Evolutionary conservation across 2,329 filamentous ascomycete species (phyloP), one percentile per base, ranked within the genome.

Genomic region (Lecanoromycetidae sp.): DNA sequence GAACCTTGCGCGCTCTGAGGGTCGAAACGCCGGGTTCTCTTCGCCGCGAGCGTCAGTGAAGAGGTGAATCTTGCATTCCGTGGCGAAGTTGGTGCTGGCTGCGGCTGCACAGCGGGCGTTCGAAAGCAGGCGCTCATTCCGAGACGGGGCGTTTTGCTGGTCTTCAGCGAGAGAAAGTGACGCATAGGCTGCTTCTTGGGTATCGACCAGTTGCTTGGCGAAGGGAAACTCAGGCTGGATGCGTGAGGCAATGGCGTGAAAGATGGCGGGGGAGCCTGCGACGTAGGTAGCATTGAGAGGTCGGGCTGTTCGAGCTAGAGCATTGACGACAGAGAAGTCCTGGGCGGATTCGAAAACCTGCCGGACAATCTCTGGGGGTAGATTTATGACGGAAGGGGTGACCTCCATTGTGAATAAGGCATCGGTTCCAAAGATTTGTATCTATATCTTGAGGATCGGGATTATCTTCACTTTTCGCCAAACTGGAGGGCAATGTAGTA

Each of bases 301-400:
- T 42, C 53, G 49, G 49, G 51, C 40, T 36, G 54, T 55, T 42
- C 37, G 49, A 48, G 54, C 49, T 40, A 56, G 54, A 32, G 53
- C 51, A 47, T 48, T 41, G 38, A 55, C 49, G 33, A 47, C 37
- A 15, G 49, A 55, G 27, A 55, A 54, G 45, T 54, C 45, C 41
- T 39, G 35, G n/a, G 51, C 38, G 44, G 27, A 52, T 41, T 55
- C 30, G 38, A 56, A 54, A 19, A 56, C 41, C 46, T 41, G 51
- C 47, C 48, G 52, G 32, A 56, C 47, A 15, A 56, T 51, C 41
- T 56, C 54, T 17, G 54, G 48, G 41, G 52, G 52, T 13, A 56
- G 51, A 23, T 30, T 29, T 40, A 23, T 30, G 44, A 47, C 15
- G 36, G 44, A 47, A 7, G 29, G 15, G 17, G 29, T 43, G 23